Percentiles rank a stretch among this genome's conserved stretches.
phyloP scores from a whole-genome alignment of 2,329 filamentous ascomycete genomes.

The Lachnum nothofagi region DNA sequence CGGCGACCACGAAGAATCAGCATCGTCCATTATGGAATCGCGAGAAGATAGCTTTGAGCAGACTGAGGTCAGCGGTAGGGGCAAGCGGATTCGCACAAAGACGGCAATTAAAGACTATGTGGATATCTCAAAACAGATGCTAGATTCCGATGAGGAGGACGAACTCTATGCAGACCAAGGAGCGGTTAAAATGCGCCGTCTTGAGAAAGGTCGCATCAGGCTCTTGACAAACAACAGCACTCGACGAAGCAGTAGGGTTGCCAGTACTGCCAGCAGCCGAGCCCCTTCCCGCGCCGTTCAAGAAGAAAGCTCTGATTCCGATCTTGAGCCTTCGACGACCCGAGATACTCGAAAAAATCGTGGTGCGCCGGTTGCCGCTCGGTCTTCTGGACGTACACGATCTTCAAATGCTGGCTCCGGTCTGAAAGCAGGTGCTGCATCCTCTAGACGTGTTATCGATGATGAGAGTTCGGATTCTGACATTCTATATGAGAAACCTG shows the following conservation, averaged over 20 bases:
- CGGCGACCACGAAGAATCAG: conserved; percentile 15
- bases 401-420: conserved; percentile 14
- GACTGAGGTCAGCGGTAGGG: conserved; percentile 11
- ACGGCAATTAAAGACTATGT: conserved; percentile 18
- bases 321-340: conserved; percentile 5
- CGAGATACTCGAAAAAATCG: conserved; percentile 5
- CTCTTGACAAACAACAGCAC: conserved; percentile 14
- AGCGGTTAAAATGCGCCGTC: conserved; percentile 22
- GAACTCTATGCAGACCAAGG: conserved; percentile 11
- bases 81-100: conserved; percentile 24
- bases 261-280: conserved; percentile 16
- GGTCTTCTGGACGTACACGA: conserved; percentile 17
- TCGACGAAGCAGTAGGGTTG: conserved; percentile 19
- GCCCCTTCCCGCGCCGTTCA: conserved; percentile 10
- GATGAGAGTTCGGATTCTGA: conserved; percentile 43
- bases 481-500: conserved; percentile 45
- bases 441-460: no score
- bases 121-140: conserved; percentile 12
- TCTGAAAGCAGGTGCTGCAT: no score
- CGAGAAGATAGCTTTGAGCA: conserved; percentile 9
- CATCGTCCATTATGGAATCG: conserved; percentile 9
- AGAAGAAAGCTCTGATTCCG: conserved; percentile 14
- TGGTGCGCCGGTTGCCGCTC: conserved; percentile 4
- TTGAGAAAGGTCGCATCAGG: conserved; percentile 19
- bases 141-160: conserved; percentile 23